Conservation (phyloP, 768 basidiomycete species). For the Amanita pallidorosea region DNA sequence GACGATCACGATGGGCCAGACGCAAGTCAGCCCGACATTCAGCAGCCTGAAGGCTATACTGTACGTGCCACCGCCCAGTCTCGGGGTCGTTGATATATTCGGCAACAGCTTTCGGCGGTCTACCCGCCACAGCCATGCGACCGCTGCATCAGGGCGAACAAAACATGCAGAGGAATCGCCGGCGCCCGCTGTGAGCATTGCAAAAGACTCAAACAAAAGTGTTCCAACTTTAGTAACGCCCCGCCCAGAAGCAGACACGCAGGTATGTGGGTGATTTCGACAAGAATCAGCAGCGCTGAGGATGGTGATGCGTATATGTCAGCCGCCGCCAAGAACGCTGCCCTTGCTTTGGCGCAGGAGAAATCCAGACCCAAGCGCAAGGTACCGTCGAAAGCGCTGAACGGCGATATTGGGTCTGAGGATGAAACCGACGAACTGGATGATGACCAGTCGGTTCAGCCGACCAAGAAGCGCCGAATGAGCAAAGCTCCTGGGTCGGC, state of each 20-base stretch:
- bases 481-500: conserved; percentile 18
- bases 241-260: conserved; percentile 31
- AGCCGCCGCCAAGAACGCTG: conserved; percentile 1
- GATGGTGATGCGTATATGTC: neutral
- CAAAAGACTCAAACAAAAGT: conserved; percentile 35
- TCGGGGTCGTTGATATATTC: neutral
- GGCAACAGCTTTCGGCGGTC: conserved; percentile 13
- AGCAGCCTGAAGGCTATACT: conserved; percentile 16
- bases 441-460: conserved; percentile 19
- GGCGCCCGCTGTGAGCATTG: conserved; percentile 36
- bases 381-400: conserved; percentile 3
- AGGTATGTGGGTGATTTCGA: conserved; percentile 10
- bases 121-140: conserved; percentile 32
- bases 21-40: conserved; percentile 14
- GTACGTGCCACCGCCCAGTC: conserved; percentile 7
- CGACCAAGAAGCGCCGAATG: conserved; percentile 22
- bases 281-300: neutral
- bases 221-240: conserved; percentile 31
- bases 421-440: conserved; percentile 25
- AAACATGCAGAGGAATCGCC: conserved; percentile 29
- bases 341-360: conserved; percentile 4
- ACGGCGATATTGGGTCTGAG: conserved; percentile 13
- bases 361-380: conserved; percentile 17
- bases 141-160: conserved; percentile 31
- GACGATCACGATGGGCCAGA: conserved; percentile 20